These are phyloP conservation scores for Aquanectria penicillioides DNA, from an alignment of 2,329 filamentous ascomycete genomes.

Conservation along the genomic window DNA sequence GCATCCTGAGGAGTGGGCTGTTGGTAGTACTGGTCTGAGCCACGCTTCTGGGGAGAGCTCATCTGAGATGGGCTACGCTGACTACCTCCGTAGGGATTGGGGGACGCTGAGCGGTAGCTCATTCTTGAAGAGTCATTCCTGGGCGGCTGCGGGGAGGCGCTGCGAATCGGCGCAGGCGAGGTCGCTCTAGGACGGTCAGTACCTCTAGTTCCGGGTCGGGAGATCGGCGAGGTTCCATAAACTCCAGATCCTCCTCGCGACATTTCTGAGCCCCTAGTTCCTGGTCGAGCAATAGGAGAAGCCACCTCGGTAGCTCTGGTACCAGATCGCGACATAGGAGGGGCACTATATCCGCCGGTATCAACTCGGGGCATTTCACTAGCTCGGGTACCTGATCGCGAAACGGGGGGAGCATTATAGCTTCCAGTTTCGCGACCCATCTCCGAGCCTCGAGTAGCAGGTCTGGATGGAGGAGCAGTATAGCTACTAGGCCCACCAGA, in stretches of 20 bases:
- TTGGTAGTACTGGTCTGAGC: slow-evolving; percentile 62
- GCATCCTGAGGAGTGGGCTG: slow-evolving; percentile 63
- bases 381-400: slow-evolving; percentile 35
- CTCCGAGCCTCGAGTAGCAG: slow-evolving; percentile 30
- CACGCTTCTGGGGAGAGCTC: slow-evolving; percentile 54
- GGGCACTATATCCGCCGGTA: slow-evolving; percentile 17
- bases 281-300: slow-evolving; percentile 55
- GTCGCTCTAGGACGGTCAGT: slow-evolving; percentile 67
- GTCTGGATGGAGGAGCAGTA: slow-evolving; percentile 41
- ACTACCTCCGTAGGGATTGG: slow-evolving; percentile 68
- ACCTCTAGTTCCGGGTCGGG: slow-evolving; percentile 68
- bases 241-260: slow-evolving; percentile 40
- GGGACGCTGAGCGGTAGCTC: slow-evolving; percentile 63
- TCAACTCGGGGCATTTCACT: slow-evolving; percentile 32
- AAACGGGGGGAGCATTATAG: slow-evolving; percentile 37
- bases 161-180: slow-evolving; percentile 76
- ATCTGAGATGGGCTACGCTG: slow-evolving; percentile 50
- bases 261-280: slow-evolving; percentile 48
- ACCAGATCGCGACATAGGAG: slow-evolving; percentile 36
- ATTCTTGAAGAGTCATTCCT: slow-evolving; percentile 56
- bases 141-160: slow-evolving; percentile 69
- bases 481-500: slow-evolving; percentile 31
- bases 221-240: slow-evolving; percentile 51
- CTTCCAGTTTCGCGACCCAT: slow-evolving; percentile 39
- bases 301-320: slow-evolving; percentile 38